phyloP scores from a whole-genome alignment of 1,284 basidiomycete species.

The Amylostereum areolatum region DNA sequence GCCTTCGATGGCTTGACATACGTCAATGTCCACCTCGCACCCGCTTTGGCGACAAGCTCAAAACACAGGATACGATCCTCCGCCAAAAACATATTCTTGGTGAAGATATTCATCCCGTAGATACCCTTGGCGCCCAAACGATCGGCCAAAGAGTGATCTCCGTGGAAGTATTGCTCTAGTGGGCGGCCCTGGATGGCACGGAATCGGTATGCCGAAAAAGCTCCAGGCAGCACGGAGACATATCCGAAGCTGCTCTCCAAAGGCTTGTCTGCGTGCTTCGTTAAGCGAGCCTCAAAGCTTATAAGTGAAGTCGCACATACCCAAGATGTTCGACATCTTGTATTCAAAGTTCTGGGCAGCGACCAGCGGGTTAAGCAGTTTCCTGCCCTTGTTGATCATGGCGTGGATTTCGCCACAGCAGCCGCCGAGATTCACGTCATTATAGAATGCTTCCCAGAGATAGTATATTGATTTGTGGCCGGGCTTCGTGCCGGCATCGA shows the following conservation, averaged over 20 bases:
- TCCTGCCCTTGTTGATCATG: slow-evolving; percentile 89
- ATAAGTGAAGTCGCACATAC: slow-evolving; percentile 30
- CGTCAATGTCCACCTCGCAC: slow-evolving; percentile 83
- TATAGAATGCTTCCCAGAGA: slow-evolving; percentile 91
- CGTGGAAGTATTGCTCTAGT: slow-evolving; percentile 97
- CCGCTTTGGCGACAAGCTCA: slow-evolving; percentile 89
- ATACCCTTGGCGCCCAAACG: slow-evolving; percentile 92
- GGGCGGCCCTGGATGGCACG: slow-evolving; percentile 90
- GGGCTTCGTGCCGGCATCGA: slow-evolving; percentile 95
- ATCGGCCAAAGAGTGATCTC: slow-evolving; percentile 92
- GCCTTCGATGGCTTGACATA: slow-evolving; percentile 96
- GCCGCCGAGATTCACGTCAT: slow-evolving; percentile 69
- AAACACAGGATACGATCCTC: slow-evolving; percentile 97
- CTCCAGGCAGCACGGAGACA: slow-evolving; percentile 91
- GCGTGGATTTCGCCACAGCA: slow-evolving; percentile 92
- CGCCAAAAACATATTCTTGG: slow-evolving; percentile 93
- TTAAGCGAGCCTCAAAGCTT: background rate
- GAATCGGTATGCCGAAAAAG: slow-evolving; percentile 93
- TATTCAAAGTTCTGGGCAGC: slow-evolving; percentile 99
- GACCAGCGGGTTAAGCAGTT: slow-evolving; percentile 89
- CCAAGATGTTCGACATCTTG: slow-evolving; percentile 94
- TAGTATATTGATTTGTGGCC: slow-evolving; percentile 97
- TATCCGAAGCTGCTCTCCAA: slow-evolving; percentile 95
- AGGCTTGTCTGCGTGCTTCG: slow-evolving; percentile 64
- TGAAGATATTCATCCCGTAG: slow-evolving; percentile 97